Evolutionary conservation across 495 filamentous ascomycete genomes (phyloP), one percentile per base, ranked within the genome.

Genomic region (Venustampulla echinocandica): DNA sequence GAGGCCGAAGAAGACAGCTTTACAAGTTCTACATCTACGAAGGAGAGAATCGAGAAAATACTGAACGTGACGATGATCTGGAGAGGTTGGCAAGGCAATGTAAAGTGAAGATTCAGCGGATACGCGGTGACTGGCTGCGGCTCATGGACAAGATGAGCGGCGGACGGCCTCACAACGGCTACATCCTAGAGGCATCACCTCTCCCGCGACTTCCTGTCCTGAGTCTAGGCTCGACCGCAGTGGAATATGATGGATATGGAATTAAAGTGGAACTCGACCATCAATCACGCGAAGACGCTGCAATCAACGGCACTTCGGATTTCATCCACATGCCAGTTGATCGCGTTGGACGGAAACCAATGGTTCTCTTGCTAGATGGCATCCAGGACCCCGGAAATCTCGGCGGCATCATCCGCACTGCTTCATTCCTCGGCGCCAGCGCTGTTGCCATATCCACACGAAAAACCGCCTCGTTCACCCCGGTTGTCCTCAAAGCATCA

Each of bases 121-220:
- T 81, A 46, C 4, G n/a, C n/a, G 63, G 64, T 1, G 77, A 74
- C 2, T 74, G 71, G 65, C 60, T 82, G 24, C 69, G 74, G 0
- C 58, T 90, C 18, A 68, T 98, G 62, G 84, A 95, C 59, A 90
- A 84, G 62, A 85, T 93, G 81, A 81, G 80, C 51, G 69, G 65
- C 13, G 79, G 80, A n/a, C 74, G 92, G 44, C 87, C 90, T 24
- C 92, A 98, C 60, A 98, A 96, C 62, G 84, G 90, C 44, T 88
- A 81, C 58, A 69, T 97, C 30, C 74, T 98, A 20, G 92, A 98
- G 64, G 81, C 82, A 18, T 94, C 89, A 0, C 85, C 83, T 7
- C 64, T 97, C 20, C 87, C 86, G 0, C 77, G 80, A 52, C 67
- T 79, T 0, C 90, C 90, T 1, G 67, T 95, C 17, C 69, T 67